A percentile compares a stretch with the other conserved stretches of the same genome.
These are phyloP conservation scores for Calonectria ilicicola DNA, from an alignment of 2,329 filamentous ascomycete species.

Conservation along the genomic window DNA sequence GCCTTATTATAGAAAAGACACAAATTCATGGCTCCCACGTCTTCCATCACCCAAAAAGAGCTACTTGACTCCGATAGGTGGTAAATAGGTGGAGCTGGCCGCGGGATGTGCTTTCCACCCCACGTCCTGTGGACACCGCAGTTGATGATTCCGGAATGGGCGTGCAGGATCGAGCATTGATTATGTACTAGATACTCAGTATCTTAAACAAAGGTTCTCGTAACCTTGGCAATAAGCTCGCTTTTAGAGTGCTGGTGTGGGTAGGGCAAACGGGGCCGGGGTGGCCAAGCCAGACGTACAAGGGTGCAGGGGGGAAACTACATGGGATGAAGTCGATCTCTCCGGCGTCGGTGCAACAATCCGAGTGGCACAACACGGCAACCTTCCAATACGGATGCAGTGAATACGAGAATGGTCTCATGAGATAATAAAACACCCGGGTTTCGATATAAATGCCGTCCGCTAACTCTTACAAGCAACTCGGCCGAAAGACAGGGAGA, in stretches of 20 bases:
- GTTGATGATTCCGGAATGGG: background rate
- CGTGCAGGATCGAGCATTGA: background rate
- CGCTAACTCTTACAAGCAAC: no score
- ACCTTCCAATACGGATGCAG: no score
- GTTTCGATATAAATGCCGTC: background rate
- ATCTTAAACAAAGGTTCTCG: background rate
- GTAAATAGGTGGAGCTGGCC: background rate
- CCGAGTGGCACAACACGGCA: background rate
- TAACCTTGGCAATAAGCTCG: background rate
- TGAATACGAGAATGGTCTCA: no score
- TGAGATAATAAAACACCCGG: background rate
- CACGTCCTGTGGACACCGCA: background rate
- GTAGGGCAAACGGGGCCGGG: background rate
- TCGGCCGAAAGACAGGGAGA: no score
- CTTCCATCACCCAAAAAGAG: background rate
- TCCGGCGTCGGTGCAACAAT: constrained; percentile 5
- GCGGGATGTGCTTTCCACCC: background rate
- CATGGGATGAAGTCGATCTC: constrained; percentile 13
- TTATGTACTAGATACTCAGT: background rate
- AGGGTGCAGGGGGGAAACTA: background rate
- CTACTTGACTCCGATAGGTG: background rate
- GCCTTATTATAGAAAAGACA: background rate
- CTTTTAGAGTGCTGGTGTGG: background rate
- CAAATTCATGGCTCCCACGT: background rate
- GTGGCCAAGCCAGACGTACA: background rate